Percentiles rank a stretch among this genome's conserved stretches.
These are phyloP conservation scores for Ceratocystis colombiana DNA, from an alignment of 2,329 filamentous ascomycete species.

Conservation along the genomic window DNA sequence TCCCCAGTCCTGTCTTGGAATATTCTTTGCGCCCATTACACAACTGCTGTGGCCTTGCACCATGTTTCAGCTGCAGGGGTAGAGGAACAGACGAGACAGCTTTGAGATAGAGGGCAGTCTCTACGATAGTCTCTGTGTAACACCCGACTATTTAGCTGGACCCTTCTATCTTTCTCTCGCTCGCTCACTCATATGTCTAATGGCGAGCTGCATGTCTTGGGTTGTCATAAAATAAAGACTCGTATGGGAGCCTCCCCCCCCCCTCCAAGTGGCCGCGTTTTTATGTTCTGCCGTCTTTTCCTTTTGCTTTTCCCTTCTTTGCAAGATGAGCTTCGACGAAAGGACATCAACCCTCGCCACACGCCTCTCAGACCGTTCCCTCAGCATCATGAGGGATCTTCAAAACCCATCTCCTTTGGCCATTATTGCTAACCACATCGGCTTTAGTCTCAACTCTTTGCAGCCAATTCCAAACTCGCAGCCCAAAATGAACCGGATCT, in stretches of 20 bases:
- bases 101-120: neutral
- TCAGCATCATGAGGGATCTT: conserved; percentile 6
- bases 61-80: conserved; percentile 20
- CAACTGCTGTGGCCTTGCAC: conserved; percentile 1
- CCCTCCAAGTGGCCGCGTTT: neutral
- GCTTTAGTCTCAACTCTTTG: conserved; percentile 16
- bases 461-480: conserved; percentile 14
- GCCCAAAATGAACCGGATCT: conserved; percentile 15
- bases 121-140: conserved; percentile 1
- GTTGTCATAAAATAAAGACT: conserved; percentile 1
- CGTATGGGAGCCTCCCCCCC: neutral
- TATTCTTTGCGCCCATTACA: conserved; percentile 12
- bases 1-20: neutral
- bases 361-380: conserved; percentile 1
- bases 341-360: neutral
- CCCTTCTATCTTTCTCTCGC: neutral
- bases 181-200: neutral
- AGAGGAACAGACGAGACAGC: conserved; percentile 11
- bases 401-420: conserved; percentile 13
- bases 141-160: neutral
- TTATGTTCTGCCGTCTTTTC: neutral
- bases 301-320: neutral
- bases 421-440: conserved; percentile 18
- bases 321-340: neutral
- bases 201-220: conserved; percentile 13